Evolutionary conservation across 2,329 filamentous ascomycete species (phyloP), one percentile per base, ranked within the genome.

Genomic region (Xylaria digitata): DNA sequence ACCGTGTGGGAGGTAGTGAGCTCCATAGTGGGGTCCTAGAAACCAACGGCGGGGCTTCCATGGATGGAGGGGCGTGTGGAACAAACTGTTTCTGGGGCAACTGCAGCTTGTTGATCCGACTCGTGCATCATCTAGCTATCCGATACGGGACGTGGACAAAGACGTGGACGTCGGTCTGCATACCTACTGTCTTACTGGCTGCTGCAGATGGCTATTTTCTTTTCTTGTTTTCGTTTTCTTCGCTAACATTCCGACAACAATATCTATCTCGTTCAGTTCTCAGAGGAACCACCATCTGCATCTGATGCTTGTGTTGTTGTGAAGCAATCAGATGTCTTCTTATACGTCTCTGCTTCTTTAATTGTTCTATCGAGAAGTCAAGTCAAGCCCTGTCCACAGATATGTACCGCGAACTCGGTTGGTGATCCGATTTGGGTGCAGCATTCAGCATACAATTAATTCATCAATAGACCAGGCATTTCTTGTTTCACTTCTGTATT

Each of bases 401-500:
- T 65, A 72, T 72, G 69, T 68, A 32, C 66, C 67, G 57, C 68
- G 58, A 63, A 54, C 65, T 46, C 61, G 63, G 66, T 53, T 71
- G 61, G 68, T 66, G 64, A 63, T 64, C 52, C 53, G 65, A 52
- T 45, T 65, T n/a, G 56, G 70, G 65, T 61, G 60, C 66, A 72
- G 54, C 63, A 71, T 67, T 69, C n/a, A 61, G 67, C 67, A 58
- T 65, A 68, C 49, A 15, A 59, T 68, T 61, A 23, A 61, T 63
- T 59, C 58, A 69, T 72, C 56, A 64, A 57, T 72, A 70, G 52
- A 67, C 46, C 62, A 49, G 65, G 63, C 69, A 72, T 73, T 32
- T 50, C 65, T 69, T 70, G 70, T 70, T 70, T 72, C 70, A 65
- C 56, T 64, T 63, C 65, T 46, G 49, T 52, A 54, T 71, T 70